These are phyloP conservation scores for Lyophyllum shimeji DNA, from an alignment of 768 basidiomycete species.

Conservation along the genomic window DNA sequence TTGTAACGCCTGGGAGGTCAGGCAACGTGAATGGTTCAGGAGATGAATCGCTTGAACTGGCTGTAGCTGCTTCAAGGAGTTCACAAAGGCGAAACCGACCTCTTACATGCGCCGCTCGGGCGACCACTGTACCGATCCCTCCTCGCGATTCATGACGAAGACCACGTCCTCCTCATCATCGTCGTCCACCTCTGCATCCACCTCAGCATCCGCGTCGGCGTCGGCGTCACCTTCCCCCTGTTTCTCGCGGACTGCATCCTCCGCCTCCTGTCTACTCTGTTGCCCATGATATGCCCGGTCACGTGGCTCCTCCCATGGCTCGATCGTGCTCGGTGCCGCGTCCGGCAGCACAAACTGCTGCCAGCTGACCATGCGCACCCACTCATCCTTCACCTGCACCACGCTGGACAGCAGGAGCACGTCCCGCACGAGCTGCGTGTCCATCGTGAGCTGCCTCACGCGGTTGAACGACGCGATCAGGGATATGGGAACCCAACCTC, in stretches of 20 bases:
- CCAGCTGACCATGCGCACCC: conserved; percentile 74
- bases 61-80: neutral
- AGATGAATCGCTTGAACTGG: conserved; percentile 3
- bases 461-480: conserved; percentile 89
- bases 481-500: conserved; percentile 83
- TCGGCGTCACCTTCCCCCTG: conserved; percentile 35
- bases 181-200: conserved; percentile 51
- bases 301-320: neutral
- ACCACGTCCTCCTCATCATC: conserved; percentile 78
- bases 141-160: conserved; percentile 52
- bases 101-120: conserved; percentile 26
- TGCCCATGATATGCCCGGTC: neutral
- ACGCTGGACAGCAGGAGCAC: conserved; percentile 64
- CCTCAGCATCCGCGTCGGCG: conserved; percentile 28
- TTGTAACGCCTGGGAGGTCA: neutral
- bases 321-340: conserved; percentile 50
- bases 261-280: neutral
- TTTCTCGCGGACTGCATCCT: neutral
- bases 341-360: conserved; percentile 60
- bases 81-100: conserved; percentile 7
- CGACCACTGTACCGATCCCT: conserved; percentile 37
- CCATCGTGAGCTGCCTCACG: conserved; percentile 63
- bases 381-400: conserved; percentile 67
- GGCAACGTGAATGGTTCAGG: conserved; percentile 7
- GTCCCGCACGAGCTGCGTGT: conserved; percentile 62